These are phyloP conservation scores for Sisymbrium irio DNA, from an alignment of 345 rosid genomes.

Conservation along the genomic window DNA sequence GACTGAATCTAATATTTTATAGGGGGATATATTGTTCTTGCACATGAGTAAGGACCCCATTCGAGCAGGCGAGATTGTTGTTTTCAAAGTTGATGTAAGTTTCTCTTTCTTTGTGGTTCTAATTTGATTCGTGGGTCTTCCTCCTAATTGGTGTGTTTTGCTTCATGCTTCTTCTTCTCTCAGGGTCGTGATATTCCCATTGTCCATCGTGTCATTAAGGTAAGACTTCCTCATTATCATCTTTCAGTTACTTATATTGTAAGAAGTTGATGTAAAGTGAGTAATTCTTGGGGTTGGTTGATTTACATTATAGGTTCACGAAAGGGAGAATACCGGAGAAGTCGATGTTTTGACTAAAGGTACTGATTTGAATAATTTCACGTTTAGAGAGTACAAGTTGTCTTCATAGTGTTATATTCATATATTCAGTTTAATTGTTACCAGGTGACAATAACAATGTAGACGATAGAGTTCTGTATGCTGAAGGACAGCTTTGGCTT, in stretches of 20 bases:
- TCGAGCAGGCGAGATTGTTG: constrained; percentile 69
- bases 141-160: neutral
- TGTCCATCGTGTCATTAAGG: constrained; percentile 43
- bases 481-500: constrained; percentile 86
- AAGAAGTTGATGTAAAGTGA: no score
- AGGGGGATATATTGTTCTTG: constrained; percentile 76
- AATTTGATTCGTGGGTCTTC: neutral
- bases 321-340: constrained; percentile 76
- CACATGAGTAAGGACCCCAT: constrained; percentile 64
- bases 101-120: neutral
- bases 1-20: constrained; percentile 13
- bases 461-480: constrained; percentile 85
- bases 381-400: no score
- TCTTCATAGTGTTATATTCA: neutral
- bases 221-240: neutral
- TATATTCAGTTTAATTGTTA: neutral
- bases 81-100: constrained; percentile 57
- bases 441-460: constrained; percentile 76
- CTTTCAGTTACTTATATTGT: no score
- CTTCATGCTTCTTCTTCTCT: constrained; percentile 1
- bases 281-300: neutral
- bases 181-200: constrained; percentile 43
- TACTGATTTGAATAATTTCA: constrained; percentile 26
- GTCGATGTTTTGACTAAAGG: constrained; percentile 99
- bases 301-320: constrained; percentile 74